phyloP scores from a whole-genome alignment of 306 rosid genomes.

The Acacia crassicarpa region DNA sequence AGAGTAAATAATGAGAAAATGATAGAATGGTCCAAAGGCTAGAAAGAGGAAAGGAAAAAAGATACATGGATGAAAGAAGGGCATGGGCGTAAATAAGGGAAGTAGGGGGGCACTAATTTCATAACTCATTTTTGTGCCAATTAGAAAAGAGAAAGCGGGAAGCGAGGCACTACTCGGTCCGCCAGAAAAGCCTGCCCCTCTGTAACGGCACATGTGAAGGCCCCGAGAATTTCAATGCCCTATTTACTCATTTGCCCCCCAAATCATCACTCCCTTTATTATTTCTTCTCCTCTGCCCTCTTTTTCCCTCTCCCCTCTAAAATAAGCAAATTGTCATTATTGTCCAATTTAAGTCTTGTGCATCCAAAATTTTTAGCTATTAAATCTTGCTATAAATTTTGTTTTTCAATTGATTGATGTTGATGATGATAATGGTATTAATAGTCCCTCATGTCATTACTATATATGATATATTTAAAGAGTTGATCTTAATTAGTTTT shows the following conservation, averaged over 20 bases:
- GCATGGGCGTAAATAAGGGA: constrained; percentile 26
- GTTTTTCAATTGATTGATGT: no score
- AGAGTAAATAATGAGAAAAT: no score
- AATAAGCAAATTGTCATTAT: neutral
- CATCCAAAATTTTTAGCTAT: no score
- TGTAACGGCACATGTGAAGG: constrained; percentile 74
- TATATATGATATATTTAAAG: no score
- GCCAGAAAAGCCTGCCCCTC: constrained; percentile 69
- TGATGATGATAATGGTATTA: no score
- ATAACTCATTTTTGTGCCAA: constrained; percentile 25
- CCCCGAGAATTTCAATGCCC: constrained; percentile 44
- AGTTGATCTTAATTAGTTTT: accelerated
- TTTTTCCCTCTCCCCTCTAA: neutral
- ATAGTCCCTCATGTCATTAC: no score
- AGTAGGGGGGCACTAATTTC: constrained; percentile 28
- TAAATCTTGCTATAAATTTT: no score
- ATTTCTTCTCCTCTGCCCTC: neutral
- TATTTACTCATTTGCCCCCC: constrained; percentile 45
- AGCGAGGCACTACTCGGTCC: constrained; percentile 52
- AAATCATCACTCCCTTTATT: neutral
- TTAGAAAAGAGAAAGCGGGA: constrained; percentile 42
- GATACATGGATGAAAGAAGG: constrained; percentile 32
- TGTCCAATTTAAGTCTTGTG: no score
- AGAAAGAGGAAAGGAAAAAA: neutral
- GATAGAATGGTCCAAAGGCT: neutral